Evolutionary conservation across 768 basidiomycete genomes (phyloP), one percentile per base, ranked within the genome.

Genomic region (Scleroderma citrinum): DNA sequence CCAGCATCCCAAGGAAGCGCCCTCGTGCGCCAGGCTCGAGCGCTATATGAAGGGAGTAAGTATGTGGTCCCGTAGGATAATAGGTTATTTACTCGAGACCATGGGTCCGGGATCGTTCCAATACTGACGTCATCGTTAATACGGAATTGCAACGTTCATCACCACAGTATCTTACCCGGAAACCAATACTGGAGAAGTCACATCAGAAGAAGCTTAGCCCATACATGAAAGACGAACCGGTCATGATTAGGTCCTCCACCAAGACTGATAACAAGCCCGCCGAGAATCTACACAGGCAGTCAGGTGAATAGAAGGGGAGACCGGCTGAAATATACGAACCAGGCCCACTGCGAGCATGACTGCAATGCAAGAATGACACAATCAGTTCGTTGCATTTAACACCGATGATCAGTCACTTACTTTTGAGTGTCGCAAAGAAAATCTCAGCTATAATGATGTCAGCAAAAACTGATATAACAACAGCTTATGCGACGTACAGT

Each of bases 221-320:
- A 72, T 4, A 16, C 30, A 6, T 70, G 68, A 29, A 71, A 56
- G n/a, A 24, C 60, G 34, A 23, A 61, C 59, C 70, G 68, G 23
- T 72, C 63, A 56, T 75, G 71, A 57, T 72, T 56, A 19, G 81
- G 82, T 3, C 78, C 82, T 38, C 78, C 81, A 46, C 82, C 82
- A n/a, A 77, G 70, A 53, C 76, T 75, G 55, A 82, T 67, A 49
- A 79, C 70, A 50, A 83, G 73, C 46, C 72, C 72, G 32, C 57
- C 59, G 14, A 74, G 56, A 51, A 74, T 68, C 60, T 61, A 20
- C 30, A 24, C 21, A n/a, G n/a, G 10, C 1, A 2, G 11, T n/a
- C 8, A 29, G 40, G n/a, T 42, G 17, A 24, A n/a, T 5, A 5
- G 14, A 42, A 13, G 24, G 16, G 17, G 14, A 29, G 24, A 42